phyloP scores from a whole-genome alignment of 768 basidiomycete species.

The Tricholoma furcatifolium region DNA sequence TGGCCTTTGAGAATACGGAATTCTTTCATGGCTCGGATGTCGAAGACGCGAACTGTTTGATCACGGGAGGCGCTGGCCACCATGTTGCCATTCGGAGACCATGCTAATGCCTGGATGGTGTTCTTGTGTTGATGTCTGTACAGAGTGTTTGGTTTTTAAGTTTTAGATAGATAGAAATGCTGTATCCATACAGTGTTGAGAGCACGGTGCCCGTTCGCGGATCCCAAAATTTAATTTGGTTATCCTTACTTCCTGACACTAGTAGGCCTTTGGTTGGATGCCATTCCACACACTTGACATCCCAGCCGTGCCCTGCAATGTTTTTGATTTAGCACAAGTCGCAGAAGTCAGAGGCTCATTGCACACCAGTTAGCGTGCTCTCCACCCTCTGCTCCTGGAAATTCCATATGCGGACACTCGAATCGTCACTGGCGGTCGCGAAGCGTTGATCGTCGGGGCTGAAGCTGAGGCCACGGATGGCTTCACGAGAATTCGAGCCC shows the following conservation, averaged over 20 bases:
- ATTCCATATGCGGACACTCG: slow-evolving; percentile 91
- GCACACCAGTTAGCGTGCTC: slow-evolving; percentile 75
- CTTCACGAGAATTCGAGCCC: slow-evolving; percentile 84
- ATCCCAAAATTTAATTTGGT: slow-evolving; percentile 99
- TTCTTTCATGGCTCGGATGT: slow-evolving; percentile 98
- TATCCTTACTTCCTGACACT: slow-evolving; percentile 96
- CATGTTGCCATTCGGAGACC: slow-evolving; percentile 93
- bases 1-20: slow-evolving; percentile 90
- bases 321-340: background rate
- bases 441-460: slow-evolving; percentile 91
- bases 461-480: slow-evolving; percentile 88
- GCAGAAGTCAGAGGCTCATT: background rate
- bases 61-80: slow-evolving; percentile 95
- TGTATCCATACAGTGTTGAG: slow-evolving; percentile 72
- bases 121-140: slow-evolving; percentile 96
- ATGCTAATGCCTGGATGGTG: slow-evolving; percentile 88
- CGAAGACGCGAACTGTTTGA: slow-evolving; percentile 93
- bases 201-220: slow-evolving; percentile 89
- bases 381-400: slow-evolving; percentile 92
- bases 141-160: background rate
- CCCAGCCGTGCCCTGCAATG: slow-evolving; percentile 90
- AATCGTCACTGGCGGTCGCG: slow-evolving; percentile 95
- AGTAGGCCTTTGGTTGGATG: slow-evolving; percentile 96
- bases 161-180: slow-evolving; percentile 4
- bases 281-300: slow-evolving; percentile 98